Percentiles rank a stretch among this genome's conserved stretches.
Conservation (phyloP, 1,284 basidiomycete species). For the Testicularia cyperi region DNA sequence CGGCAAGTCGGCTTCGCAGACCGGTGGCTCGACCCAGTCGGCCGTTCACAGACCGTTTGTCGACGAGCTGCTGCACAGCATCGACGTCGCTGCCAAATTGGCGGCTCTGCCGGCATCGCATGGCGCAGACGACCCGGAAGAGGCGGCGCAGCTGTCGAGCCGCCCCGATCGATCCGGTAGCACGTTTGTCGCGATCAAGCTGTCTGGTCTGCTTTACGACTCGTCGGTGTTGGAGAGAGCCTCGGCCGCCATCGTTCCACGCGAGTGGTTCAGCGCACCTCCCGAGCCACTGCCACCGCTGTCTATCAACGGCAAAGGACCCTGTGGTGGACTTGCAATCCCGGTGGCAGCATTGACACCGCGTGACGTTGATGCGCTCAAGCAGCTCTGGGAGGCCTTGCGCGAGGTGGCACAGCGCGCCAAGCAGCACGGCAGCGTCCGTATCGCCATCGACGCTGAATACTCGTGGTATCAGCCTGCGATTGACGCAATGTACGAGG, state of each 20-base stretch:
- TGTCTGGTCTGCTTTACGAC: constrained; percentile 47
- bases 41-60: constrained; percentile 37
- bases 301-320: constrained; percentile 32
- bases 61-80: constrained; percentile 41
- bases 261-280: constrained; percentile 47
- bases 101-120: constrained; percentile 24
- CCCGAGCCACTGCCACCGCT: constrained; percentile 42
- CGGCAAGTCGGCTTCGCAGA: constrained; percentile 67
- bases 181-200: constrained; percentile 54
- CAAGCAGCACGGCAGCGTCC: constrained; percentile 41
- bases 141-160: constrained; percentile 15
- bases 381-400: constrained; percentile 43
- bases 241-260: constrained; percentile 44
- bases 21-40: neutral
- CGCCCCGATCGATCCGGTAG: constrained; percentile 38
- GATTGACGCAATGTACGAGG: constrained; percentile 55
- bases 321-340: constrained; percentile 45
- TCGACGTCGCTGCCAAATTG: constrained; percentile 35
- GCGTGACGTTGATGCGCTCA: constrained; percentile 40
- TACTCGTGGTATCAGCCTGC: constrained; percentile 53
- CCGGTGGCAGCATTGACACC: constrained; percentile 39
- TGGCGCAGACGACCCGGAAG: constrained; percentile 17
- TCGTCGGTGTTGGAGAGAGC: constrained; percentile 45
- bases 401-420: constrained; percentile 36
- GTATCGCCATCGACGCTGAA: constrained; percentile 51